Evolutionary conservation across 2,329 filamentous ascomycete genomes (phyloP), one percentile per base, ranked within the genome.

Genomic region (Pleurostoma richardsiae): DNA sequence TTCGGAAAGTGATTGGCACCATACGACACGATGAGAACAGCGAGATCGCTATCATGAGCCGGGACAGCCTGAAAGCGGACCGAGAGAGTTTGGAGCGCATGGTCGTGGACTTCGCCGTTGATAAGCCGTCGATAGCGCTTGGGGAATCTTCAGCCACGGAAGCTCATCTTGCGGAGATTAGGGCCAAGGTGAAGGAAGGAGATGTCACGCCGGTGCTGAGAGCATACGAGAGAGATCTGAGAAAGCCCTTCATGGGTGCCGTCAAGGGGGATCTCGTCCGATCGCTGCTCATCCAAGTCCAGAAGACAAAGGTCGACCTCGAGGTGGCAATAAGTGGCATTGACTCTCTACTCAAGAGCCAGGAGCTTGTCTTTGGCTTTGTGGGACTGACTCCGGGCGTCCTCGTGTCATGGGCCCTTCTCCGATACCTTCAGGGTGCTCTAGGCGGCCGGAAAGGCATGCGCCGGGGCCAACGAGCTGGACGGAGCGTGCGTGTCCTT

Each of bases 291-390:
- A 97, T 99, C 46, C 94, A 99, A 62, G 85, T 99, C 36, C 94
- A 99, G 61, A 99, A 99, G 76, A 97, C 94, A 27, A 99, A 99
- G 72, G 94, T 99, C 6, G 94, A 99, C 60, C 83, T 99, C 10
- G 94, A 99, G 66, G 85, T 97, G 51, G 94, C 94, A 10, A 91
- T 99, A 71, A 90, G 88, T 49, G 94, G 94, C 19, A 99, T 99
- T 54, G 92, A 99, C 71, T 83, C 90, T 31, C 78, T 99, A 30
- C 77, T 99, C 48, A 96, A 94, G 71, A 96, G 91, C 59, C 94
- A 99, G 62, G 92, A 99, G 63, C 78, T 99, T 42, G 88, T 99
- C 28, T 99, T 99, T 69, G 94, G 90, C n/a, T 96, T 99, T 60
- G 85, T 99, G 36, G 91, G 91, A 5, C 73, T 99, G 29, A 97